phyloP scores from a whole-genome alignment of 805 yeast genomes.

The Cyberlindnera nakhonratchasimensis region DNA sequence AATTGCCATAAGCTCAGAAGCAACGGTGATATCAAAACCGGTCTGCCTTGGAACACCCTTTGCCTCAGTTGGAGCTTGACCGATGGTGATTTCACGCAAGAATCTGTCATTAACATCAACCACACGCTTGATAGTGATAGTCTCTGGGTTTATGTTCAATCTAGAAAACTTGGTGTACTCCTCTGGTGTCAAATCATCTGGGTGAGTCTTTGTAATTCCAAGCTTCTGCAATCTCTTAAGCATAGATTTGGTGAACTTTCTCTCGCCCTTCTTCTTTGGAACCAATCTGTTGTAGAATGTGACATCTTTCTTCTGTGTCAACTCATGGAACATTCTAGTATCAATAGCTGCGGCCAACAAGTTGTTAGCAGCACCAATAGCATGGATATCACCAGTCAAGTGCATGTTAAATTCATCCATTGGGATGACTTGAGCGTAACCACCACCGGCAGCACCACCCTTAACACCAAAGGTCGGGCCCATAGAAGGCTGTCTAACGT shows the following conservation, averaged over 20 bases:
- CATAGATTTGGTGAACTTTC: slow-evolving; percentile 68
- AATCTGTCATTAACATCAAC: slow-evolving; percentile 83
- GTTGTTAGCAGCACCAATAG: slow-evolving; percentile 79
- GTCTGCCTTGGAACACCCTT: slow-evolving; percentile 68
- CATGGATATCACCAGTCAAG: slow-evolving; percentile 83
- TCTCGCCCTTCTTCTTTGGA: slow-evolving; percentile 67
- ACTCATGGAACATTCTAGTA: slow-evolving; percentile 81
- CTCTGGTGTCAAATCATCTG: slow-evolving; percentile 67
- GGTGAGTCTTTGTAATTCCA: slow-evolving; percentile 67
- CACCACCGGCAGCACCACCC: slow-evolving; percentile 93
- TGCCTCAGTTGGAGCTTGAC: slow-evolving; percentile 73
- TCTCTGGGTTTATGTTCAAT: slow-evolving; percentile 72
- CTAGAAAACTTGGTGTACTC: slow-evolving; percentile 63
- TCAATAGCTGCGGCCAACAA: slow-evolving; percentile 82
- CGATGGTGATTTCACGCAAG: slow-evolving; percentile 72
- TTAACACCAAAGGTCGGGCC: slow-evolving; percentile 87
- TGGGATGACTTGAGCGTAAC: slow-evolving; percentile 82
- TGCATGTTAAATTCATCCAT: slow-evolving; percentile 89
- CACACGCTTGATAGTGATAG: slow-evolving; percentile 80
- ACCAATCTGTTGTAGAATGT: slow-evolving; percentile 72
- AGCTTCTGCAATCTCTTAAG: slow-evolving; percentile 60
- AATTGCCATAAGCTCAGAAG: slow-evolving; percentile 84
- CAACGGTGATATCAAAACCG: slow-evolving; percentile 83
- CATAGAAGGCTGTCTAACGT: slow-evolving; percentile 85
- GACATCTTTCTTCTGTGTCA: slow-evolving; percentile 65